Evolutionary conservation across 148 eudicot genomes (phyloP), one percentile per base, ranked within the genome.

Genomic region (Limonium bicolor): DNA sequence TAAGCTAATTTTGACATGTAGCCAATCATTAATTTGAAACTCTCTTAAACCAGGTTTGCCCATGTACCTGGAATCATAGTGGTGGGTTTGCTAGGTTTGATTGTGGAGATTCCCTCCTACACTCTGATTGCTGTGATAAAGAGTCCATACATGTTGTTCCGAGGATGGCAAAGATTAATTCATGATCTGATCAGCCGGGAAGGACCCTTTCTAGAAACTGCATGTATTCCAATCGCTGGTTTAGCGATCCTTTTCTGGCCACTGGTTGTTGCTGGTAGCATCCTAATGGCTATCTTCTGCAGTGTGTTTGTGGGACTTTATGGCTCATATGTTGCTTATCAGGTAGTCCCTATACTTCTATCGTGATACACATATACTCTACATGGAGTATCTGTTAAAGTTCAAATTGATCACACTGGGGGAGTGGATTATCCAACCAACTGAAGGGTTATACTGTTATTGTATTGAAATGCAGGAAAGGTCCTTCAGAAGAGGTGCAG

Each of bases 181-280:
- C 82, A 78, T 20, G 99, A 90, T 63, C 74, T 90, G 35, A 61
- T 90, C 6, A 70, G 76, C 61, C 79, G 95, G 6, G 93, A 90
- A 59, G 99, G 95, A 33, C 95, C 93, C 18, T 90, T 90, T 59
- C 64, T 90, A 9, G 99, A 90, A 61, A 84, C 85, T 10, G 99
- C 82, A 23, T 90, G 99, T 50, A 71, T 90, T 32, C 99, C 95
- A 2, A 48, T 90, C 71, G 99, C 99, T 30, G 99, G 95, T 56
- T 51, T 90, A 36, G 50, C 95, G 3, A 90, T 84, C 60, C 65
- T 90, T 29, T 51, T 85, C 45, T 90, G 99, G 99, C 99, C 99
- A 0, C 63, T 90, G 10, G 51, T 76, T 54, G 99, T 90, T 46
- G 41, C 73, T 49, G 95, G 80, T 28, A 66, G 78, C 59, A 48